Evolutionary conservation across 73 alveolate species (phyloP).

Genomic region (Tetrahymena malaccensis): DNA sequence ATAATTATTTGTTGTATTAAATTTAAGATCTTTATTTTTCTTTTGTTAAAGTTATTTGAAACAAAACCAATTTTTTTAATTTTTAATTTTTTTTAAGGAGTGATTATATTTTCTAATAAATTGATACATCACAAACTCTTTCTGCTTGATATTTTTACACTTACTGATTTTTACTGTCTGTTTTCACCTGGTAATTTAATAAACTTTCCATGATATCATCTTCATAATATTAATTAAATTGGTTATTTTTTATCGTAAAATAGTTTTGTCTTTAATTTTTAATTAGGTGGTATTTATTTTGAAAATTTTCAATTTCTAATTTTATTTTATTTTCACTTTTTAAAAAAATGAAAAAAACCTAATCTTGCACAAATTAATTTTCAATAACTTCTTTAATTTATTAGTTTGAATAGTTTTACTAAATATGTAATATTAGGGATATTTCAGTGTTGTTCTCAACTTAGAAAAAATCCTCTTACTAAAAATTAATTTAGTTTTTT

Average conservation of each 20-base stretch:
- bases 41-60: neutral
- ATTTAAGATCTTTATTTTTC: neutral
- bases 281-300: no score
- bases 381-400: neutral
- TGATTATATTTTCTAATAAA: neutral
- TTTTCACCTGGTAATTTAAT: no score
- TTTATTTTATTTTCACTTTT: no score
- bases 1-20: neutral
- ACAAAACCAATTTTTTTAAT: no score
- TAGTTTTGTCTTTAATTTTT: no score
- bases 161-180: neutral
- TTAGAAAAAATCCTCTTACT: neutral
- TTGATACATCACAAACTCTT: neutral
- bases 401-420: neutral
- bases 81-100: neutral
- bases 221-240: neutral
- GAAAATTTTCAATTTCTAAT: neutral
- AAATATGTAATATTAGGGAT: neutral
- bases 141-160: no score
- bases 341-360: neutral
- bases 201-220: neutral
- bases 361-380: no score
- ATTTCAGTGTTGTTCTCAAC: neutral
- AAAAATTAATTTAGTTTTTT: no score
- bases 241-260: neutral